Percentiles rank a stretch among this genome's conserved stretches.
phyloP scores from a whole-genome alignment of 768 basidiomycete genomes.

The Bullera alba region DNA sequence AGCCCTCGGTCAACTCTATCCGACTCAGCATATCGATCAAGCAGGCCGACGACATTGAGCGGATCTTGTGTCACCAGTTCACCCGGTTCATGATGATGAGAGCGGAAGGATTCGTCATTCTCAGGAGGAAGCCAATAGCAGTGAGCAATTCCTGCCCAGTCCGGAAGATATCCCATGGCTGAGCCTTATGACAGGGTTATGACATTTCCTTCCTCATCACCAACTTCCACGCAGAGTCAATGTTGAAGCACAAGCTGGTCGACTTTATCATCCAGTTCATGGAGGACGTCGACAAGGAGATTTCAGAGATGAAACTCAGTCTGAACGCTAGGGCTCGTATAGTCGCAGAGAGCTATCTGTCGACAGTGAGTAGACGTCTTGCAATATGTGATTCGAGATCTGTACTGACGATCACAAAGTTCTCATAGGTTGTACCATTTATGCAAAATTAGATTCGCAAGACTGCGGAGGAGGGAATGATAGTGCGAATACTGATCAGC shows the following conservation, averaged over 20 bases:
- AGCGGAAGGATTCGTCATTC: constrained; percentile 93
- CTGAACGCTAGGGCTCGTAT: constrained; percentile 93
- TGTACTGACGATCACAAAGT: background rate
- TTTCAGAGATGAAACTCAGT: constrained; percentile 97
- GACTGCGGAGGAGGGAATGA: too few species aligned
- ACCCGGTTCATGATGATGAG: constrained; percentile 98
- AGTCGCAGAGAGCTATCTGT: constrained; percentile 92
- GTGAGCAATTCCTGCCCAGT: constrained; percentile 49
- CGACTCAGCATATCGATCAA: constrained; percentile 97
- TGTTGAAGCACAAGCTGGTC: constrained; percentile 99
- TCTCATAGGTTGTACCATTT: constrained; percentile 8
- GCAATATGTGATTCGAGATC: background rate
- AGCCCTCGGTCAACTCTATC: constrained; percentile 94
- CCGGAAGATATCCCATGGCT: background rate
- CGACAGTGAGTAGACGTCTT: constrained; percentile 57
- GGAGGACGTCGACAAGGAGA: constrained; percentile 99
- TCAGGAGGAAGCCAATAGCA: constrained; percentile 85
- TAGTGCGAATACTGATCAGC: too few species aligned
- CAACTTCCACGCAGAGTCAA: constrained; percentile 91
- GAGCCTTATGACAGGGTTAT: constrained; percentile 68
- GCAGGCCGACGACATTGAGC: constrained; percentile 97
- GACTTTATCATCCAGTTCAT: constrained; percentile 99
- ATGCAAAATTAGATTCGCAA: too few species aligned
- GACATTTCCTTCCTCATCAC: constrained; percentile 98
- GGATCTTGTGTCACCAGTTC: constrained; percentile 94